Conservation (phyloP, 2,329 filamentous ascomycete species). For the Colletotrichum shisoi region DNA sequence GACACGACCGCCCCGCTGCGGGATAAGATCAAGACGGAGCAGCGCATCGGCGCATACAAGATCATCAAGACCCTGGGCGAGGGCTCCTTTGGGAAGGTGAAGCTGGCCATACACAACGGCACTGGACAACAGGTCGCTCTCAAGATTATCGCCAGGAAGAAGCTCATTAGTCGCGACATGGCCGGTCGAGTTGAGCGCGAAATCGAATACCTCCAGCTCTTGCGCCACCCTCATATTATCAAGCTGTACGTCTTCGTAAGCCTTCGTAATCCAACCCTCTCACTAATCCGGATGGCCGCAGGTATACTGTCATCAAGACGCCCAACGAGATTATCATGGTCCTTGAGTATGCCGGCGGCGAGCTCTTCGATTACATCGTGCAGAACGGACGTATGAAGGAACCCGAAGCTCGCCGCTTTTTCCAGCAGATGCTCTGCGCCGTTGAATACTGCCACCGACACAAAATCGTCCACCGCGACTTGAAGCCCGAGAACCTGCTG, state of each 20-base stretch:
- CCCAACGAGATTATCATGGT: constrained; percentile 98
- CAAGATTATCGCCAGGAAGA: constrained; percentile 96
- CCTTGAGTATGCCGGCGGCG: constrained; percentile 93
- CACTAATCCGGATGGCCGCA: constrained; percentile 48
- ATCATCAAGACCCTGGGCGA: constrained; percentile 91
- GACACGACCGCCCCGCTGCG: constrained; percentile 43
- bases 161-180: constrained; percentile 97
- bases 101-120: constrained; percentile 89
- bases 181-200: constrained; percentile 95
- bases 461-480: constrained; percentile 96
- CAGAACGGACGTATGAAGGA: constrained; percentile 92
- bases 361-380: constrained; percentile 98
- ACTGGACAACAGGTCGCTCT: constrained; percentile 95
- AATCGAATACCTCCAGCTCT: constrained; percentile 95
- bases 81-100: constrained; percentile 98
- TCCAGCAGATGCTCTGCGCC: constrained; percentile 98
- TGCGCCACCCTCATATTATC: constrained; percentile 98
- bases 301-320: constrained; percentile 96
- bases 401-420: constrained; percentile 92
- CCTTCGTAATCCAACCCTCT: neutral
- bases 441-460: constrained; percentile 99
- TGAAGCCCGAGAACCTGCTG: constrained; percentile 96
- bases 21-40: constrained; percentile 70
- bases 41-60: constrained; percentile 90
- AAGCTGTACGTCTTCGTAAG: constrained; percentile 73